Evolutionary conservation across 805 yeast genomes (phyloP).

Genomic region (Pichia eremophila): DNA sequence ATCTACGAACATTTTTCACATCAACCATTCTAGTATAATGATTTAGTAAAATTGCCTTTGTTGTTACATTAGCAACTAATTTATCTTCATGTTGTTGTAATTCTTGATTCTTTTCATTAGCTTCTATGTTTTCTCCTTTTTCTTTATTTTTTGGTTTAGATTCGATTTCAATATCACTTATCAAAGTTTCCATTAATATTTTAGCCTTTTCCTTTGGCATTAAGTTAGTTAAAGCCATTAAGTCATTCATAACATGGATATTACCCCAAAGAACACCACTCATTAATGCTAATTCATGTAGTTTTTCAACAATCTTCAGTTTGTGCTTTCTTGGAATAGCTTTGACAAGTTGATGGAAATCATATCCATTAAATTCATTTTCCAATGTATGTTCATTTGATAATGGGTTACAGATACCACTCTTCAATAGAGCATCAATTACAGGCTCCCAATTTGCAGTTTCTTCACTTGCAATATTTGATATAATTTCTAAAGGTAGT

Average conservation of each 20-base stretch:
- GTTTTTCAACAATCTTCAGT: slow-evolving; percentile 24
- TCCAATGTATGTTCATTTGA: slow-evolving; percentile 22
- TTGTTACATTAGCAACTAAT: slow-evolving; percentile 27
- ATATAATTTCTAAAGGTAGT: slow-evolving; percentile 31
- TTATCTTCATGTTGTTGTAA: slow-evolving; percentile 1
- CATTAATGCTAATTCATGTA: slow-evolving; percentile 28
- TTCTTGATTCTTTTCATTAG: slow-evolving; percentile 1
- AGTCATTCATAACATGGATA: slow-evolving; percentile 27
- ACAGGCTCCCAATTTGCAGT: slow-evolving; percentile 41
- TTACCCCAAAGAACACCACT: slow-evolving; percentile 16
- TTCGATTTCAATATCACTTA: slow-evolving; percentile 17
- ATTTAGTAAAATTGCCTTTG: slow-evolving; percentile 36
- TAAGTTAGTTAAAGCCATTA: slow-evolving; percentile 26
- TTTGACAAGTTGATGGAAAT: slow-evolving; percentile 29
- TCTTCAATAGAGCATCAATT: slow-evolving; percentile 24
- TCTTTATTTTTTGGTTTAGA: not conserved
- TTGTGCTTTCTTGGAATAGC: slow-evolving; percentile 34
- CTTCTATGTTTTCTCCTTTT: not conserved
- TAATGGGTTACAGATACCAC: slow-evolving; percentile 8
- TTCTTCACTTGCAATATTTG: slow-evolving; percentile 30
- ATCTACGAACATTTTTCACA: slow-evolving; percentile 30
- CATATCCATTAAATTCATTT: slow-evolving; percentile 20
- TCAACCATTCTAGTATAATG: slow-evolving; percentile 33
- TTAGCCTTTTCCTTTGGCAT: slow-evolving; percentile 14
- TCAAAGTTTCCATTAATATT: slow-evolving; percentile 26